Base-by-base conservation (phyloP, 164 flowering plant genomes). In the Brasenia schreberi region DNA sequence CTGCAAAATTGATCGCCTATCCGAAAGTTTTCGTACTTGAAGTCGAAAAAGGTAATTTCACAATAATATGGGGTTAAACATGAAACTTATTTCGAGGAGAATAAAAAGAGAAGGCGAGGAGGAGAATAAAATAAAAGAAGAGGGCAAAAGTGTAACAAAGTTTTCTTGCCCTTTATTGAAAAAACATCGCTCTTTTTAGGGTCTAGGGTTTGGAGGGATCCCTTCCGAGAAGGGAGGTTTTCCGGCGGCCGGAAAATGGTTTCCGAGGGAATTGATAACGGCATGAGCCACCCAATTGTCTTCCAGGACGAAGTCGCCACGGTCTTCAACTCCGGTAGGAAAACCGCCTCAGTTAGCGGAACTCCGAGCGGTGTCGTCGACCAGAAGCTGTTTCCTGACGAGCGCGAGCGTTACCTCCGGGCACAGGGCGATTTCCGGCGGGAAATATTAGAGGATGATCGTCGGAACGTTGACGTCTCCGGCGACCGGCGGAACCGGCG, bases 221-320 rank as follows among this genome's bases (percentile, higher is more conserved):
- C 16, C 16, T 49, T 49, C 56, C 16, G 12, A 14, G 56, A 49
- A 49, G 56, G 56, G 56, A 14, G 56, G 12, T 49, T 49, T 49
- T 49, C 56, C 56, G 56, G 56, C 16, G 56, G 16, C 56, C 56
- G 56, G 56, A 49, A 49, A 49, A 49, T 49, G 56, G 56, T 6
- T 14, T 49, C 56, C 56, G 59, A 72, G 81, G 64, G 71, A 43
- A 75, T 78, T 59, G 82, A 75, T 61, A 78, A 72, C 61, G 81
- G 80, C 27, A 74, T 79, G 61, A 79, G 69, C 70, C 64, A 87
- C 4, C 89, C 78, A 70, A 77, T 85, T 70, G 78, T 83, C 43
- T 88, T 77, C 73, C 86, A 81, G 59, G 88, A 80, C 42, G 85
- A 81, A 10, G 19, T 64, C 4, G 56, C 56, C 56, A 14, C 56